Evolutionary conservation across 192 early-diverging fungal species (phyloP).

Genomic region (Coemansia sp.): DNA sequence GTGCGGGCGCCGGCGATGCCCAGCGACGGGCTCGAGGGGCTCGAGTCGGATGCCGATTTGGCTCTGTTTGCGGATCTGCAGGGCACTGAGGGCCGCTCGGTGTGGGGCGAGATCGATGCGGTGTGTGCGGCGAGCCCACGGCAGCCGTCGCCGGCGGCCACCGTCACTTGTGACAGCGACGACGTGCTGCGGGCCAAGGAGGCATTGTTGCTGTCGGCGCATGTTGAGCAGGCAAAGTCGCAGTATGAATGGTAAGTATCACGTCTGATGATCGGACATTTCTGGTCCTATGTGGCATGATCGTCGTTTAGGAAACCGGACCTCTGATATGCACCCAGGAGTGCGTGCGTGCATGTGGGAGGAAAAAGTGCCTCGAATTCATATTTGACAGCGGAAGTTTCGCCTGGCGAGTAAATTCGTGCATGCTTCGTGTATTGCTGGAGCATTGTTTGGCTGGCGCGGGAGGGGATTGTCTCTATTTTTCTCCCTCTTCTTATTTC

Average conservation of each 20-base stretch:
- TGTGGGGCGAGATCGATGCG: slow-evolving; percentile 47
- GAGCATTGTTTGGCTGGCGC: neutral
- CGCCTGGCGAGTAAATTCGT: neutral
- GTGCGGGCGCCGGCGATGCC: slow-evolving; percentile 27
- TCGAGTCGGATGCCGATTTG: slow-evolving; percentile 44
- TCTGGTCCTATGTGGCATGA: neutral
- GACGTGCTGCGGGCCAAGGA: slow-evolving; percentile 10
- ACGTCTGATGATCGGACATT: neutral
- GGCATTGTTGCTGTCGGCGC: slow-evolving; percentile 38
- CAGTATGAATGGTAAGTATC: slow-evolving; percentile 49
- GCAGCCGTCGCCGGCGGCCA: slow-evolving; percentile 52
- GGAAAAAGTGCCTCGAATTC: neutral
- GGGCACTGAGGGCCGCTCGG: slow-evolving; percentile 24
- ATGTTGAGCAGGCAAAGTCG: slow-evolving; percentile 51
- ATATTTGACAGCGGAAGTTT: too few relatives aligned
- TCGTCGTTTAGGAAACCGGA: slow-evolving; percentile 13
- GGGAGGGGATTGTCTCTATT: slow-evolving; percentile 3
- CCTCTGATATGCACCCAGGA: slow-evolving; percentile 5
- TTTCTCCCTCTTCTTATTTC: neutral
- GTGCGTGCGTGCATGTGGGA: slow-evolving; percentile 2
- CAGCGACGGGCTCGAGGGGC: slow-evolving; percentile 34
- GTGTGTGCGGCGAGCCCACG: slow-evolving; percentile 34
- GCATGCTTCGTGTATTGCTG: slow-evolving; percentile 4
- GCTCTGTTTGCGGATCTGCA: slow-evolving; percentile 50
- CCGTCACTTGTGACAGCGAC: slow-evolving; percentile 40